These are phyloP conservation scores for Pseudogymnoascus sp. DNA, from an alignment of 2,329 filamentous ascomycete species.

Conservation along the genomic window DNA sequence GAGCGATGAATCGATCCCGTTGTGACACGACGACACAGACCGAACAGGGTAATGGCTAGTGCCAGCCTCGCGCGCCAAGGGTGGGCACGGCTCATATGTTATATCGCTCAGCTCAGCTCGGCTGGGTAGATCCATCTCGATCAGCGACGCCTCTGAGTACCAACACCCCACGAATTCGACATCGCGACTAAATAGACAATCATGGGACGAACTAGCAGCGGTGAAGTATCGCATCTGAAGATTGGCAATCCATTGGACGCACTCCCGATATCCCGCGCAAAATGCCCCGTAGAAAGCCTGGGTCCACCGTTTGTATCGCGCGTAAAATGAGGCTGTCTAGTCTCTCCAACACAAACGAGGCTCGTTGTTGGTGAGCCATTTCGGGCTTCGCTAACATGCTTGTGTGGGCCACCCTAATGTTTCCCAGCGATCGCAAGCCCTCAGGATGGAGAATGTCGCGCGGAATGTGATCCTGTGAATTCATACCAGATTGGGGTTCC, in stretches of 20 bases:
- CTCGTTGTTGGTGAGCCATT: neutral
- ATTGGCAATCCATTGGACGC: neutral
- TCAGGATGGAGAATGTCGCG: neutral
- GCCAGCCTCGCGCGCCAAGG: neutral
- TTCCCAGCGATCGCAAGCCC: neutral
- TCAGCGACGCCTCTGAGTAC: neutral
- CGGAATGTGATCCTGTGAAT: neutral
- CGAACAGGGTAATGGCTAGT: neutral
- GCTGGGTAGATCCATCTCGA: neutral
- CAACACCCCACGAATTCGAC: neutral
- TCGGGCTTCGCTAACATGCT: constrained; percentile 1
- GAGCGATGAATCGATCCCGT: neutral
- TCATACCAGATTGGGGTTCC: neutral
- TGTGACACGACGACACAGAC: neutral
- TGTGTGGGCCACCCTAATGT: neutral
- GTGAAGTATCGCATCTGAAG: neutral
- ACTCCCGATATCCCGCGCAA: neutral
- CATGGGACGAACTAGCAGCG: neutral
- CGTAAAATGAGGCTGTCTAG: constrained; percentile 4
- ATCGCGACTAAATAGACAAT: neutral
- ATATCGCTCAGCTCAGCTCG: constrained; percentile 4
- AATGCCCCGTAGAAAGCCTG: constrained; percentile 5
- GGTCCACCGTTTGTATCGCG: constrained; percentile 1
- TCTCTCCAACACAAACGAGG: neutral
- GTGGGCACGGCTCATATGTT: constrained; percentile 4